Base-by-base conservation (phyloP, 2,329 filamentous ascomycete genomes). In the Cercospora beticola region DNA sequence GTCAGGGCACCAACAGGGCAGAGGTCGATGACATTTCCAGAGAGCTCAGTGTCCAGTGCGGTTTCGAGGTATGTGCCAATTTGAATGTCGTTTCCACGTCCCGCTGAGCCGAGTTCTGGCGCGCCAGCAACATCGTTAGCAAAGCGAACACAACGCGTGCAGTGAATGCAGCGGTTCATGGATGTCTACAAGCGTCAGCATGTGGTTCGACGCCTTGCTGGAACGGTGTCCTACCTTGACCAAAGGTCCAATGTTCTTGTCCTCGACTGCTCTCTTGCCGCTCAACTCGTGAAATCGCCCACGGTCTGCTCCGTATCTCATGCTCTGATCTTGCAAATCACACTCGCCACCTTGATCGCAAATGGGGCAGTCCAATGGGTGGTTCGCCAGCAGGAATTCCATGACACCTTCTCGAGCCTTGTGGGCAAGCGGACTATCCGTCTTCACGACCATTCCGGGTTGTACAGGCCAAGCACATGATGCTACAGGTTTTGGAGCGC, bases 81-180 rank as follows among this genome's bases (percentile, higher is more conserved):
- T 82, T 99, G 94, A 77, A 99, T 88, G 81, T 97, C 92, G 82
- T 98, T 98, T 79, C 95, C 95, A 85, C 95, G 92, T 78, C 95
- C 95, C 31, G 92, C 92, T 40, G 94, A 97, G 75, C 95, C 95
- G 77, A 99, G 87, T 82, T 99, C 95, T 40, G 95, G 93, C 69
- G 95, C 95, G 77, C 95, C 95, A 71, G 95, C 95, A 77, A 99
- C 87, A 78, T 99, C 95, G 83, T 98, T 99, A 80, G 95, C 92
- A 82, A 99, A 99, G 79, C 95, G 93, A 76, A 99, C 89, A 83
- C 95, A 99, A 78, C 95, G 90, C 72, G 95, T 99, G 86, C 95
- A 99, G 86, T 99, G 95, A 78, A 99, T 99, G 83, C 95, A 99
- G 80, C 95, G 89, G 87, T 99, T 99, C 95, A 99, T 99, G 61